Base-by-base conservation (phyloP, 345 rosid genomes). In the Litchi chinensis region DNA sequence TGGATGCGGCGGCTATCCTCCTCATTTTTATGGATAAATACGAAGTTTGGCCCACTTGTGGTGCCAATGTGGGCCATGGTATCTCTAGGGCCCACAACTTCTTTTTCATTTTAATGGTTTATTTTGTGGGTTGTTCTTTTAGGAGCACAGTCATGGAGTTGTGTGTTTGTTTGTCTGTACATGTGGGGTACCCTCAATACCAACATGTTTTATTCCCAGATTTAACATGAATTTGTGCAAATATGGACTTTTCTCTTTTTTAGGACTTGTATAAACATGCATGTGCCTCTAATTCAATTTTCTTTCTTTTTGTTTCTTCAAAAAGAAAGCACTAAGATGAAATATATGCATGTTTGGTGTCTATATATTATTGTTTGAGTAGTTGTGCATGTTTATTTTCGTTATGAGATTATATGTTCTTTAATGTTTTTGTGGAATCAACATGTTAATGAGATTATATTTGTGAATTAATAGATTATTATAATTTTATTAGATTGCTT, bases 1-100 rank as follows among this genome's bases (percentile, higher is more conserved):
- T 15, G 6, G 57, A 64, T 5, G 71, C 48, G 78, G 78, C 57
- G 73, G 46, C 65, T 3, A 37, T 52, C 43, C 65, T 67, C 67
- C 21, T 15, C 16, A 54, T 13, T 9, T 4, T 65, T 54, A 65
- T 76, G 69, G 83, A 81, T 81, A 81, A 76, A 81, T 76, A 64
- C 7, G 41, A 76, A 48, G 2, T 6, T 0, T 9, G 41, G 18
- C 41, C n/a, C 68, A 46, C 52, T 3, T 18, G 3, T 2, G 37
- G 37, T 32, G 37, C 37, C 37, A 32, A n/a, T n/a, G n/a, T n/a
- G n/a, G n/a, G n/a, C n/a, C n/a, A n/a, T n/a, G n/a, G n/a, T n/a
- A n/a, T n/a, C n/a, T n/a, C 37, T 44, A 15, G 40, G 70, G 44
- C 50, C 68, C 64, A 66, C 76, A 5, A 16, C 52, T 19, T 80